Percentiles rank a stretch among this genome's conserved stretches.
Conservation (phyloP, 306 rosid genomes). For the Medicago ruthenica region DNA sequence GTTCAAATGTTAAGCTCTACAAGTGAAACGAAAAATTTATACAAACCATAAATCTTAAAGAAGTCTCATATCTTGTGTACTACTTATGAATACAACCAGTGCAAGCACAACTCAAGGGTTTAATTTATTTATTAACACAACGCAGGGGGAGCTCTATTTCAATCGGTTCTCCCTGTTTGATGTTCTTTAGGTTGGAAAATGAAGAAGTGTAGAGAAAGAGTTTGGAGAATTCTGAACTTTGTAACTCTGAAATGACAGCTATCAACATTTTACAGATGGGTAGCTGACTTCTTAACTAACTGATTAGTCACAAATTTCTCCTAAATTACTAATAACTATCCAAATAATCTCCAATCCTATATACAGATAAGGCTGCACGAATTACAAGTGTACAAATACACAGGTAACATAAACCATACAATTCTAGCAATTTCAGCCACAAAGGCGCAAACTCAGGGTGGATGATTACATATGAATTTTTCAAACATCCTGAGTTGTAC, state of each 20-base stretch:
- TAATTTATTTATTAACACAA: slow-evolving; percentile 3
- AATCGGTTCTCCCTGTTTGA: background rate
- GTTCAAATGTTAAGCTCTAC: background rate
- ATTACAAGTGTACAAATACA: slow-evolving; percentile 3
- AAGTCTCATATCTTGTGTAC: background rate
- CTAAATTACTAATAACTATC: background rate
- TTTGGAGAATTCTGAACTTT: background rate
- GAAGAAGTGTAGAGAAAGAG: background rate
- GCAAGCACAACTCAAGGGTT: background rate
- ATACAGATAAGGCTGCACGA: slow-evolving; percentile 1
- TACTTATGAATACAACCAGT: background rate
- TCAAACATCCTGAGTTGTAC: background rate
- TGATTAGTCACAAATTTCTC: background rate
- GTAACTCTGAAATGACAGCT: background rate
- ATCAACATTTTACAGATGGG: background rate
- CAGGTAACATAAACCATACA: background rate
- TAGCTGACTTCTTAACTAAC: background rate
- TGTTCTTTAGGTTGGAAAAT: background rate
- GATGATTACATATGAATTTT: background rate
- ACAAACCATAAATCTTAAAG: background rate
- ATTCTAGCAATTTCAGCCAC: background rate
- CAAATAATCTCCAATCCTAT: background rate
- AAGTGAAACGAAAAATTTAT: background rate
- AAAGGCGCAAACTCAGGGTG: background rate
- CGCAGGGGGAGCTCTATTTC: background rate